Base-by-base conservation (phyloP, 2,329 filamentous ascomycete species). In the Gaeumannomyces tritici region DNA sequence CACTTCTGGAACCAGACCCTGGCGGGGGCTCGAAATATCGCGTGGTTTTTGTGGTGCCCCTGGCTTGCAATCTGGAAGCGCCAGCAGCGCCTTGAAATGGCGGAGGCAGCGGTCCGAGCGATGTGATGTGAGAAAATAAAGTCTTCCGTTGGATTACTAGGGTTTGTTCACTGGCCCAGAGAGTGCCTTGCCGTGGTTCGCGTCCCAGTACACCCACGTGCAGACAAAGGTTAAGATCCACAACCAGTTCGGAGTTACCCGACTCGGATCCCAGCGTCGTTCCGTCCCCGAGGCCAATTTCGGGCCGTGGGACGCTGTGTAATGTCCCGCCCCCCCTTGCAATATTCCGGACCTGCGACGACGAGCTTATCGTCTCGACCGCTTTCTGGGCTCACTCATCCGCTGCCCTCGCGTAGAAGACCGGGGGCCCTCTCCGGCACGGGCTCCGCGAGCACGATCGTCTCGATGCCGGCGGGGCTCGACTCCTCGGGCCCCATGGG, bases 401-500 rank as follows among this genome's bases (percentile, higher is more conserved):
- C 42, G 42, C 42, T 8, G 21, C 2, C 42, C 11, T 51, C 42
- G 42, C 42, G 42, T 21, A 51, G 42, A 15, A 61, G 9, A 4
- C n/a, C n/a, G 2, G 28, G 28, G 15, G 42, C 29, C n/a, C 24
- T 61, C 47, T 70, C 71, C 7, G 78, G 79, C 73, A 96, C 85
- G 55, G 89, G 85, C 63, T 83, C 77, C 0, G 93, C 92, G 60
- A 86, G 73, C 8, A 95, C 81, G 1, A 97, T 84, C 4, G 93
- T 98, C 77, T 97, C 93, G 54, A 93, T 83, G 0, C 91, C 90
- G 0, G 80, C 83, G 0, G 87, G 88, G 24, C 82, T 83, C 62
- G 84, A 79, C 64, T 87, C 81, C 67, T 95, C 91, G 1, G 89
- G 87, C 0, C 92, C 93, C 86, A 92, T 95, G 0, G 93, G 93